A percentile compares a stretch with the other conserved stretches of the same genome.
These are phyloP conservation scores for Apiotrichum montevideense DNA, from an alignment of 1,284 basidiomycete genomes.

Conservation along the genomic window DNA sequence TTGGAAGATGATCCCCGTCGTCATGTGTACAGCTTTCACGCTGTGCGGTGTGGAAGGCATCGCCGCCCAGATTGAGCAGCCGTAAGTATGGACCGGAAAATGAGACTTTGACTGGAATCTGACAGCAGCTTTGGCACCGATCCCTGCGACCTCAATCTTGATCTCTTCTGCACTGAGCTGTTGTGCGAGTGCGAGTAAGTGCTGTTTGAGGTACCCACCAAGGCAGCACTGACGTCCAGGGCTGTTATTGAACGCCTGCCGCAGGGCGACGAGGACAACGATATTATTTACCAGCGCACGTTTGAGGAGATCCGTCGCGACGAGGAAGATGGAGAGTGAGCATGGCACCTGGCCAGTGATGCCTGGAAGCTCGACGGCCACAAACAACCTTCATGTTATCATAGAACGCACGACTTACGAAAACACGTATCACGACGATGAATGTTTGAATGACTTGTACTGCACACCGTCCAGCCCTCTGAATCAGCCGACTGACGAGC, in stretches of 20 bases:
- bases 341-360: too few relatives aligned
- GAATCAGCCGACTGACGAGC: too few relatives aligned
- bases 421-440: too few relatives aligned
- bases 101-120: constrained; percentile 40
- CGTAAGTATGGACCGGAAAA: constrained; percentile 47
- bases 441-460: too few relatives aligned
- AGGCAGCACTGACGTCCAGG: constrained; percentile 44
- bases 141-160: constrained; percentile 47
- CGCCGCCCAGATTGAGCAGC: constrained; percentile 85
- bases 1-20: constrained; percentile 74
- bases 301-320: constrained; percentile 5
- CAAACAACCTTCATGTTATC: too few relatives aligned
- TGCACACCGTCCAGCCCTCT: too few relatives aligned
- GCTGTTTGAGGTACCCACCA: background rate
- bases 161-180: constrained; percentile 75
- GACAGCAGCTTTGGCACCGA: constrained; percentile 49
- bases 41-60: constrained; percentile 70
- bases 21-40: constrained; percentile 73
- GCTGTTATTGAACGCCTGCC: constrained; percentile 70
- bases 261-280: constrained; percentile 53
- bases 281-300: constrained; percentile 14
- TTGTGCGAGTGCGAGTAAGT: constrained; percentile 74
- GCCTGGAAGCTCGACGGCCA: too few relatives aligned
- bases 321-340: constrained; percentile 12
- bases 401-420: background rate